These are phyloP conservation scores for Hypomyces perniciosus DNA, from an alignment of 2,329 filamentous ascomycete genomes.

Conservation along the genomic window DNA sequence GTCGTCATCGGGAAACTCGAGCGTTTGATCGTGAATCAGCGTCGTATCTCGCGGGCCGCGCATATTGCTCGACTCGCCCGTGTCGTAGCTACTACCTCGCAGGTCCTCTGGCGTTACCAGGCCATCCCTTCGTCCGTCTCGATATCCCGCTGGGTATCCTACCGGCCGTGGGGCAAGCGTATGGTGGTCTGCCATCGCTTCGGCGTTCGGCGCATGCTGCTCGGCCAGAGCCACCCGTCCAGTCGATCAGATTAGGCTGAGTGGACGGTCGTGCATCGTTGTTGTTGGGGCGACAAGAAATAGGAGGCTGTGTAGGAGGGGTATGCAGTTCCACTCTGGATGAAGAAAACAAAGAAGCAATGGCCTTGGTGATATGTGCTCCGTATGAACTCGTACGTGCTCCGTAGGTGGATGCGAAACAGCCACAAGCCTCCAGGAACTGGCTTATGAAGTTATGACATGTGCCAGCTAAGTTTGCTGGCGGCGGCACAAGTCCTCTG, in stretches of 20 bases:
- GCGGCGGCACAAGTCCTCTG: background rate
- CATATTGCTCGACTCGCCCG: slow-evolving; percentile 39
- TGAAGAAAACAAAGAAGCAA: too few species aligned
- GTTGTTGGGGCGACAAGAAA: too few species aligned
- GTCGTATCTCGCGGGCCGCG: slow-evolving; percentile 23
- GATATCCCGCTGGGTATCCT: slow-evolving; percentile 6
- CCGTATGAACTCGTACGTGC: too few species aligned
- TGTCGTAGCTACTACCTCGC: slow-evolving; percentile 31
- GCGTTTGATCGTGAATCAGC: slow-evolving; percentile 13
- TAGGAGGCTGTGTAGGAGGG: too few species aligned
- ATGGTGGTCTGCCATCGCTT: slow-evolving; percentile 18
- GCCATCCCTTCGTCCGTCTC: slow-evolving; percentile 12
- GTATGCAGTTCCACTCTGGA: too few species aligned
- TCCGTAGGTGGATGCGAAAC: background rate
- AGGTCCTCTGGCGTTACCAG: slow-evolving; percentile 12
- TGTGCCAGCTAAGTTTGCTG: background rate
- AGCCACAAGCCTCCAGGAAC: too few species aligned
- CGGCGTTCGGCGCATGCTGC: slow-evolving; percentile 16
- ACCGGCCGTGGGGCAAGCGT: slow-evolving; percentile 13
- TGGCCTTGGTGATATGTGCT: too few species aligned
- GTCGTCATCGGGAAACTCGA: slow-evolving; percentile 9
- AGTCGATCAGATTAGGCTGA: too few species aligned
- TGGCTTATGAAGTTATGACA: background rate
- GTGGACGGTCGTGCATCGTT: too few species aligned
- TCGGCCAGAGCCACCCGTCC: slow-evolving; percentile 1